phyloP scores from a whole-genome alignment of 1,139 yeast genomes.

The Debaryomycetaceae sp. region DNA sequence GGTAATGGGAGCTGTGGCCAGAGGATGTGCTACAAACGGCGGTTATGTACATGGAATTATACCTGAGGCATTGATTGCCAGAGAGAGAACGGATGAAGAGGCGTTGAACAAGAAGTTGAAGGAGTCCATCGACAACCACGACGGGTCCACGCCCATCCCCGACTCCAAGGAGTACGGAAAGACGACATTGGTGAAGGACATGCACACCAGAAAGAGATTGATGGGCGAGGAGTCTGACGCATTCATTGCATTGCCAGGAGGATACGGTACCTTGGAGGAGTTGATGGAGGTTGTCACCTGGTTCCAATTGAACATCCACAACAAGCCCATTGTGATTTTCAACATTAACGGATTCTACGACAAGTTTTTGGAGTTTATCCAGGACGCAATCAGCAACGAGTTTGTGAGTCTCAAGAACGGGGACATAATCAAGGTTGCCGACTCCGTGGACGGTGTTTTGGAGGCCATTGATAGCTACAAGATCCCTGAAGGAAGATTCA shows the following conservation, averaged over 20 bases:
- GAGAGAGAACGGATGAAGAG: slow-evolving; percentile 58
- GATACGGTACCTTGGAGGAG: slow-evolving; percentile 88
- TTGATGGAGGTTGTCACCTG: slow-evolving; percentile 88
- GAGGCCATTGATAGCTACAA: slow-evolving; percentile 56
- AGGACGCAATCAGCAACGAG: slow-evolving; percentile 55
- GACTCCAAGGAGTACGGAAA: slow-evolving; percentile 64
- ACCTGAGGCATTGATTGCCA: slow-evolving; percentile 74
- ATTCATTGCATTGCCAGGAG: slow-evolving; percentile 89
- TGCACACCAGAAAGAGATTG: slow-evolving; percentile 85
- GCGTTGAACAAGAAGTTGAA: slow-evolving; percentile 48
- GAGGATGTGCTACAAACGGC: slow-evolving; percentile 59
- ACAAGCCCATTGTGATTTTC: slow-evolving; percentile 73
- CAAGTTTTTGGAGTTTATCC: slow-evolving; percentile 58
- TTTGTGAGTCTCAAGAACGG: slow-evolving; percentile 70
- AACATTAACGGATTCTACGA: slow-evolving; percentile 82
- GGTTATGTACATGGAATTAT: slow-evolving; percentile 86
- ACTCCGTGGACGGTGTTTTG: slow-evolving; percentile 64
- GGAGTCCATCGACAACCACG: slow-evolving; percentile 45
- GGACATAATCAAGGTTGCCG: slow-evolving; percentile 65
- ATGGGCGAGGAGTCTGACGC: slow-evolving; percentile 90
- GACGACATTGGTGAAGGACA: slow-evolving; percentile 78
- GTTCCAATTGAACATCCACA: slow-evolving; percentile 81
- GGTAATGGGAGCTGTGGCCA: slow-evolving; percentile 83
- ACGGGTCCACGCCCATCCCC: slow-evolving; percentile 64
- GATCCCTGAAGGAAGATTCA: slow-evolving; percentile 74